Evolutionary conservation across 2,329 filamentous ascomycete genomes (phyloP).

Genomic region (Cladophialophora carrionii): DNA sequence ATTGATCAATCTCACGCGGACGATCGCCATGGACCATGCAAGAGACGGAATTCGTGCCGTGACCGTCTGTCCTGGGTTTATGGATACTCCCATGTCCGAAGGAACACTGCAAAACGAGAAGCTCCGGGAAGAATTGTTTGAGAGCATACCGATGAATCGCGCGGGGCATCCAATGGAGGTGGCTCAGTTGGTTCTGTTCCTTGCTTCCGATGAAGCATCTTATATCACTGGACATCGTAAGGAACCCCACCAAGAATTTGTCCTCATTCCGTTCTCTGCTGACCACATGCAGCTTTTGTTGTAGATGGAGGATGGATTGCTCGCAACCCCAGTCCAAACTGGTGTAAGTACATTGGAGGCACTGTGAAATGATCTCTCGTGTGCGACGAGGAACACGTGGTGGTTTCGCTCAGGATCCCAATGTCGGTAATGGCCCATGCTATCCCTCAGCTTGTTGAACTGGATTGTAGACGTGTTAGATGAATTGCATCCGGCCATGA

Average conservation of each 20-base stretch:
- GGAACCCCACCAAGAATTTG: neutral
- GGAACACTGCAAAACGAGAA: constrained; percentile 11
- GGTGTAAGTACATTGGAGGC: constrained; percentile 23
- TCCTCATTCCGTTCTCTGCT: constrained; percentile 5
- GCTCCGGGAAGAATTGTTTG: constrained; percentile 19
- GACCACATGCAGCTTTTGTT: constrained; percentile 21
- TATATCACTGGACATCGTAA: constrained; percentile 29
- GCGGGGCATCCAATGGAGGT: constrained; percentile 24
- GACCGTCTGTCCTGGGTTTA: constrained; percentile 26
- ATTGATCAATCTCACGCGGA: constrained; percentile 24
- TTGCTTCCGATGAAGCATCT: constrained; percentile 25
- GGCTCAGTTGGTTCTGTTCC: constrained; percentile 18
- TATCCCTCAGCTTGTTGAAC: constrained; percentile 12
- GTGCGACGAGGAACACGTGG: neutral
- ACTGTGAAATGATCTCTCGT: neutral
- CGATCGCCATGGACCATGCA: constrained; percentile 27
- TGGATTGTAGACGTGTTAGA: constrained; percentile 1
- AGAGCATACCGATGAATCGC: constrained; percentile 27
- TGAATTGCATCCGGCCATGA: constrained; percentile 3
- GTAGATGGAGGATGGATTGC: constrained; percentile 29
- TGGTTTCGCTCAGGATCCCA: constrained; percentile 3
- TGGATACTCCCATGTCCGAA: constrained; percentile 23
- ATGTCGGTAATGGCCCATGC: constrained; percentile 4
- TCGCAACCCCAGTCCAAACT: constrained; percentile 28
- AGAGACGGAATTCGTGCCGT: constrained; percentile 24